Percentiles rank a stretch among this genome's conserved stretches.
These are phyloP conservation scores for Curvularia verruculosa DNA, from an alignment of 2,329 filamentous ascomycete species.

Conservation along the genomic window DNA sequence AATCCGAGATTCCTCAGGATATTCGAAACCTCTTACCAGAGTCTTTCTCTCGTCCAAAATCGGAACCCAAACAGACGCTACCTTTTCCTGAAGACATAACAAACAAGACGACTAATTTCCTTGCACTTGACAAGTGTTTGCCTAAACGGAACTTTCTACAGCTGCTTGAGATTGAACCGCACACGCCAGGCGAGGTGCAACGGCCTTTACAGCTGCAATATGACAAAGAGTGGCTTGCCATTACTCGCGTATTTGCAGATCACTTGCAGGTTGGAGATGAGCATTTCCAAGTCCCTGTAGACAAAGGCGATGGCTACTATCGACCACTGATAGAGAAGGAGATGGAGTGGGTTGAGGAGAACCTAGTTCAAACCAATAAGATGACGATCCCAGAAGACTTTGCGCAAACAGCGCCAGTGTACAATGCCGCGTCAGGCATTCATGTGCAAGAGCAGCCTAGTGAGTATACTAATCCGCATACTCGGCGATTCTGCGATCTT, in stretches of 20 bases:
- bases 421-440: constrained; percentile 64
- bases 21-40: constrained; percentile 77
- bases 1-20: constrained; percentile 61
- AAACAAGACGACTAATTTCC: constrained; percentile 81
- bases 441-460: constrained; percentile 67
- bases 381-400: constrained; percentile 82
- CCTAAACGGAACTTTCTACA: constrained; percentile 82
- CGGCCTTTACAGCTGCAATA: constrained; percentile 72
- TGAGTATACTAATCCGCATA: constrained; percentile 90
- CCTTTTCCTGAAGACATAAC: constrained; percentile 73
- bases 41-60: constrained; percentile 63
- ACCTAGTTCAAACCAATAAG: constrained; percentile 68
- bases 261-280: constrained; percentile 64
- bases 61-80: constrained; percentile 35
- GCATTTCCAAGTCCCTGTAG: constrained; percentile 58
- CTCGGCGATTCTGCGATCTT: constrained; percentile 77
- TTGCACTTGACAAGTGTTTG: constrained; percentile 91
- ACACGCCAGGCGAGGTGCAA: constrained; percentile 31
- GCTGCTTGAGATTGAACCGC: constrained; percentile 62
- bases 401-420: constrained; percentile 72
- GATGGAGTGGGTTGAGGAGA: constrained; percentile 78
- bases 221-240: constrained; percentile 94
- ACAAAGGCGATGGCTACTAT: constrained; percentile 75
- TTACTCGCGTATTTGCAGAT: constrained; percentile 78
- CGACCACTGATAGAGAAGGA: constrained; percentile 70